A percentile compares a stretch with the other conserved stretches of the same genome.
Evolutionary conservation across 805 yeast species (phyloP).

Genomic region (Saccharomycopsis capsularis): DNA sequence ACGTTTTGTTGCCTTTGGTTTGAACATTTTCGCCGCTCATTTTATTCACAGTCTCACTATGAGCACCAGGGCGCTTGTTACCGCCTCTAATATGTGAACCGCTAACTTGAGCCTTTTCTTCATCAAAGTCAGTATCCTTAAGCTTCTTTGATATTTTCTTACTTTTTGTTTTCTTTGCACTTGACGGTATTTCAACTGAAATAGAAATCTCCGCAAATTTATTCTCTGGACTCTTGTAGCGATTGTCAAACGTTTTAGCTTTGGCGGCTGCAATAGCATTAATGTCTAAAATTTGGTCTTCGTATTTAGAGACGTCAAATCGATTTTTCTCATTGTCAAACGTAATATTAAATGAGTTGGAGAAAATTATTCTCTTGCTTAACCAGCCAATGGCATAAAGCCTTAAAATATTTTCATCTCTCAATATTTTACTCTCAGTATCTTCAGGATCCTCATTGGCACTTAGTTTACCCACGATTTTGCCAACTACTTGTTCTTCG

Average conservation of each 20-base stretch:
- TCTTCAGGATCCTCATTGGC: slow-evolving; percentile 5
- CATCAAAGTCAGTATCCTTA: slow-evolving; percentile 7
- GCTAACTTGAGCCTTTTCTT: not conserved
- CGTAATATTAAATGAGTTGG: slow-evolving; percentile 7
- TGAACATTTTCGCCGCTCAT: not conserved
- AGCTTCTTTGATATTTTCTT: too few species aligned
- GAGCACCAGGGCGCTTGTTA: too few species aligned
- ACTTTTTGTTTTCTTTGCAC: not conserved
- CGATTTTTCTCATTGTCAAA: not conserved
- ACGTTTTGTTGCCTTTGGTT: not conserved
- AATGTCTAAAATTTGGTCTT: slow-evolving; percentile 5
- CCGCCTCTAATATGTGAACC: too few species aligned
- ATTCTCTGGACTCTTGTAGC: too few species aligned
- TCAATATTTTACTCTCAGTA: not conserved
- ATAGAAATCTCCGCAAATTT: too few species aligned
- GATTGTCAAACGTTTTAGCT: too few species aligned
- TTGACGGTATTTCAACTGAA: not conserved
- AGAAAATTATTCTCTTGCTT: slow-evolving; percentile 9
- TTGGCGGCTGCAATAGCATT: too few species aligned
- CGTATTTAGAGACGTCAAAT: slow-evolving; percentile 3
- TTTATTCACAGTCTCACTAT: not conserved
- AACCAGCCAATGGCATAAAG: slow-evolving; percentile 16
- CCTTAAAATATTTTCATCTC: slow-evolving; percentile 11
- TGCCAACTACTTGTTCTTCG: slow-evolving; percentile 1
- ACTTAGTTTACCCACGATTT: not conserved